These are phyloP conservation scores for Kuraishia piskuri DNA, from an alignment of 805 yeast genomes.

Conservation along the genomic window DNA sequence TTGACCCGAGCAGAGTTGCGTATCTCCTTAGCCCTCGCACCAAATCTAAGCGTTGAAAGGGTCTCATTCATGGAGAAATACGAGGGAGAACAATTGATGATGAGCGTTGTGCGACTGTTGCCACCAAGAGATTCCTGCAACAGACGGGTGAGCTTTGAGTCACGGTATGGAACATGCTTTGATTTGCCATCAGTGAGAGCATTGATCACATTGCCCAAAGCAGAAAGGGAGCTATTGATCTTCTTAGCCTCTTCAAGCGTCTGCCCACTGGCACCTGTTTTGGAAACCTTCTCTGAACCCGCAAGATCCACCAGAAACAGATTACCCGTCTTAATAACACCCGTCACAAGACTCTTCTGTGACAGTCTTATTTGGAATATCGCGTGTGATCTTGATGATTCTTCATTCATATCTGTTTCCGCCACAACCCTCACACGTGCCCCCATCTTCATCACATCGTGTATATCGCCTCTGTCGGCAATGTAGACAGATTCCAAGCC, in stretches of 20 bases:
- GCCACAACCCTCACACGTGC: constrained; percentile 45
- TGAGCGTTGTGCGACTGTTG: constrained; percentile 66
- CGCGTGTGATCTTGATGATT: constrained; percentile 74
- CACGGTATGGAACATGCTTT: constrained; percentile 65
- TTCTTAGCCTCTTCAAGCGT: constrained; percentile 77
- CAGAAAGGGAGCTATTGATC: constrained; percentile 69
- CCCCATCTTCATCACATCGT: constrained; percentile 51
- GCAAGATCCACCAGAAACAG: constrained; percentile 78
- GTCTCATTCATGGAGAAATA: constrained; percentile 52
- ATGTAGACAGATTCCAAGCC: constrained; percentile 61
- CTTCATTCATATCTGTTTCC: constrained; percentile 61
- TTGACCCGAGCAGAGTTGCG: constrained; percentile 59
- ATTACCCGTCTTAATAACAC: constrained; percentile 51
- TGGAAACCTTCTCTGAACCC: constrained; percentile 75
- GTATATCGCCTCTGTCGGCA: constrained; percentile 48
- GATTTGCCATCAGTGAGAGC: constrained; percentile 64
- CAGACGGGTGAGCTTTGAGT: constrained; percentile 70
- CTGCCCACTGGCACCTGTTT: constrained; percentile 71
- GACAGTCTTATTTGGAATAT: constrained; percentile 61
- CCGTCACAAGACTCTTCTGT: constrained; percentile 50
- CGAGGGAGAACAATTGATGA: constrained; percentile 68
- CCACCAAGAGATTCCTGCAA: constrained; percentile 79
- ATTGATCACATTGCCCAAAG: constrained; percentile 75
- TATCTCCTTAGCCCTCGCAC: constrained; percentile 61
- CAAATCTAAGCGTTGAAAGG: constrained; percentile 64